Base-by-base conservation (phyloP, 2,329 filamentous ascomycete species). In the Penicillium polonicum region DNA sequence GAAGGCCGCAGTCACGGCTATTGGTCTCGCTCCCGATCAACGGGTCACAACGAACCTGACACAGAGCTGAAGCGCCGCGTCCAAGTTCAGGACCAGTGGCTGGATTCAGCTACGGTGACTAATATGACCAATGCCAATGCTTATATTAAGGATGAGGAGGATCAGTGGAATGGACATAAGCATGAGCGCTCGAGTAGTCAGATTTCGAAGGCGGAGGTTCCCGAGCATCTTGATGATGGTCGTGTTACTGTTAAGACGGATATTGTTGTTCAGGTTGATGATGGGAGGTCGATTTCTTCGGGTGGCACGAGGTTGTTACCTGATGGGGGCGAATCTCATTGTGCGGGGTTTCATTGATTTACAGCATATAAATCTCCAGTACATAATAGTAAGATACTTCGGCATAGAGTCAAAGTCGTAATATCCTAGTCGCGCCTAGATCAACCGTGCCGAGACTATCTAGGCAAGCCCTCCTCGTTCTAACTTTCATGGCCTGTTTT, bases 241-340 rank as follows among this genome's bases (percentile, higher is more conserved):
- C 57, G 57, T 23, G 70, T 73, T 2, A 70, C 68, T 3, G 62
- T 72, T 0, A 67, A 70, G 35, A 73, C 71, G 2, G 71, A 73
- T 62, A 70, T 73, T 50, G 61, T 68, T 10, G 65, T 73, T 27
- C 60, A 71, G 35, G 61, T 73, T 15, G 66, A 68, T 51, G 54
- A 63, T 53, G 42, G 52, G 12, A 52, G 48, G 21, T 66, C 62
- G n/a, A 56, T 46, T 17, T 63, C 59, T 2, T 63, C 62, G 7
- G 62, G 63, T 36, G 64, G 52, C 39, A 58, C 56, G 23, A 56
- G 59, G 19, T 55, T 67, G 23, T 55, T 65, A 17, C 60, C 65
- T 5, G 48, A 60, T 6, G 59, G 64, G 12, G 56, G 60, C n/a
- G 58, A 60, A 29, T 17, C 43, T 5, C 43, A 27, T 41, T 31